Evolutionary conservation across 495 filamentous ascomycete genomes (phyloP), one percentile per base, ranked within the genome.

Genomic region (Aspergillus haitiensis): DNA sequence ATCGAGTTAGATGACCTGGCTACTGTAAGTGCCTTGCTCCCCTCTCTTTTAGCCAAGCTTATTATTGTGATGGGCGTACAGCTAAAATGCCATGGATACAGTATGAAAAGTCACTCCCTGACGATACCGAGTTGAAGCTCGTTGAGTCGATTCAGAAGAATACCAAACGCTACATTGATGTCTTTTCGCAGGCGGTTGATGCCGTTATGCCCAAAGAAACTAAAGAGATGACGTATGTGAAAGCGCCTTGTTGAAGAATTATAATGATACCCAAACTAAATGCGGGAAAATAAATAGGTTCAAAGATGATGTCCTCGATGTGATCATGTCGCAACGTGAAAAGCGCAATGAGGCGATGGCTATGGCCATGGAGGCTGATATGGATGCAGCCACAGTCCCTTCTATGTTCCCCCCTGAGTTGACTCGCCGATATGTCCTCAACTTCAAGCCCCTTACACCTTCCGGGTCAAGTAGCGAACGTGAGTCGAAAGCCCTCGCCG

Each of bases 261-360:
- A 13, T 3, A 5, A 35, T 13, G n/a, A 15, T 8, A 36, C 1
- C 21, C 8, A 48, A 7, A 45, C 6, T 53, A 52, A 59, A 70
- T 15, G 47, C 10, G n/a, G 11, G 27, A 31, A 54, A 27, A 27
- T 3, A 27, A 27, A 27, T 27, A 92, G 88, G 40, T 97, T 95
- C 79, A 97, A 97, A 72, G 92, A 97, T 64, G 94, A 98, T 71
- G 95, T 98, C 13, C 81, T 98, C 27, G 94, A 98, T 74, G 89
- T 98, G 32, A 90, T 98, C 63, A 93, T 96, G 85, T 88, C 90
- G 8, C 91, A 95, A 72, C 88, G 94, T 62, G 84, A 88, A 57
- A 88, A 88, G 68, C 88, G 93, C 56, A 98, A 98, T 70, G 86
- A 89, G 58, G 84, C 83, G 3, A 81, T 93, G 58, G 75, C 78